Percentiles rank a stretch among this genome's conserved stretches.
Evolutionary conservation across 2,329 filamentous ascomycete species (phyloP).

Genomic region (Diplodia corticola): DNA sequence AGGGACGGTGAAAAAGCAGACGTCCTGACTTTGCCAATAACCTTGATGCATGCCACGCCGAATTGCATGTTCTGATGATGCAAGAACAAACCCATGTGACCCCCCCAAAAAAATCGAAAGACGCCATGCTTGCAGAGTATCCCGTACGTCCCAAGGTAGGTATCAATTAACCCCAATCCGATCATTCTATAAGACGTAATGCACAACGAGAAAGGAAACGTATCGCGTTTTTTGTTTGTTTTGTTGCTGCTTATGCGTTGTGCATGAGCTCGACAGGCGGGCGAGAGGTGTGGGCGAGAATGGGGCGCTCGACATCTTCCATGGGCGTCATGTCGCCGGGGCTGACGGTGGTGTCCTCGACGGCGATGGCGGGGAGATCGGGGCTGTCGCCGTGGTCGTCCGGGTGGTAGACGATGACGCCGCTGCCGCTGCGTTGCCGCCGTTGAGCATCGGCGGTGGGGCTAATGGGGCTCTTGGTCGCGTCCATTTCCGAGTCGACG

Average conservation of each 20-base stretch:
- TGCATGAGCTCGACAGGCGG: slow-evolving; percentile 44
- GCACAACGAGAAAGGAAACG: not conserved
- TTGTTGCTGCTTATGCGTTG: slow-evolving; percentile 1
- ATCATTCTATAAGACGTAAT: slow-evolving; percentile 18
- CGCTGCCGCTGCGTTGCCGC: slow-evolving; percentile 50
- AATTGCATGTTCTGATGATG: not conserved
- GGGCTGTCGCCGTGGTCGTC: slow-evolving; percentile 62
- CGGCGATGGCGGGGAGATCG: slow-evolving; percentile 61
- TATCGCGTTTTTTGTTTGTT: not conserved
- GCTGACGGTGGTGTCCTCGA: slow-evolving; percentile 59
- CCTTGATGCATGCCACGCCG: not conserved
- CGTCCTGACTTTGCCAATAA: not conserved
- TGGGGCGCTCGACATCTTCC: slow-evolving; percentile 15
- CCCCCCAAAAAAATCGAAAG: not conserved
- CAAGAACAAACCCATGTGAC: not conserved
- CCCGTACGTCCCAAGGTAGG: slow-evolving; percentile 10
- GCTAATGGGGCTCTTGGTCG: slow-evolving; percentile 28
- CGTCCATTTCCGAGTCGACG: slow-evolving; percentile 27
- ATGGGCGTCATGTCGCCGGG: slow-evolving; percentile 44
- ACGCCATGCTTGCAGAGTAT: slow-evolving; percentile 21
- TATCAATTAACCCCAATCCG: slow-evolving; percentile 7
- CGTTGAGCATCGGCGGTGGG: slow-evolving; percentile 26
- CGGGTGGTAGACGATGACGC: slow-evolving; percentile 64
- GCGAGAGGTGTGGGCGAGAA: slow-evolving; percentile 34
- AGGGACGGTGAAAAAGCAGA: not conserved